These are phyloP conservation scores for Notholithocarpus densiflorus DNA, from an alignment of 306 rosid genomes.

Conservation along the genomic window DNA sequence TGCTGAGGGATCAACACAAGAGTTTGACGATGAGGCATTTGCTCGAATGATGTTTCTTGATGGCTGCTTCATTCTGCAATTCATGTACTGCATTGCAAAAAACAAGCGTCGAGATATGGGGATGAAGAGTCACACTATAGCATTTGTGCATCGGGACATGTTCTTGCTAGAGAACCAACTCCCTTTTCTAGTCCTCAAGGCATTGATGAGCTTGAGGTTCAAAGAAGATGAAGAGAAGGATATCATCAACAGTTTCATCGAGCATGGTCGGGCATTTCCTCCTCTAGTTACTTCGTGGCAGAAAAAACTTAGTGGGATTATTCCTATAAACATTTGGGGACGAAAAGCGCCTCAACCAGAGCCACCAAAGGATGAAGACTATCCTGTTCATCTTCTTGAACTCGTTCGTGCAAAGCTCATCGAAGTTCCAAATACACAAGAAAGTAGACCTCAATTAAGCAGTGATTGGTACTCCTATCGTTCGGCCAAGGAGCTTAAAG, in stretches of 20 bases:
- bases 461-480: background rate
- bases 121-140: background rate
- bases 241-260: background rate
- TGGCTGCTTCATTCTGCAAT: background rate
- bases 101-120: rapidly evolving
- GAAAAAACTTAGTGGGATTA: too few relatives aligned
- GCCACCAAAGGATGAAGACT: background rate
- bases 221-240: background rate
- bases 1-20: background rate
- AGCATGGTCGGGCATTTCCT: background rate
- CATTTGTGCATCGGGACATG: slow-evolving; percentile 3
- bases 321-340: background rate
- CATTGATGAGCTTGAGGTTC: background rate
- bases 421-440: rapidly evolving
- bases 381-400: slow-evolving; percentile 13
- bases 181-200: slow-evolving; percentile 1
- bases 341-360: too few relatives aligned
- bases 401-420: background rate
- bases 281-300: rapidly evolving
- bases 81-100: background rate
- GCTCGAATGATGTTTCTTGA: background rate
- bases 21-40: background rate
- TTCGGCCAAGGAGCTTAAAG: background rate
- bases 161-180: slow-evolving; percentile 15
- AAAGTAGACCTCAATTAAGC: too few relatives aligned